These are phyloP conservation scores for Ophiostoma sp. DNA, from an alignment of 2,329 filamentous ascomycete species.

Conservation along the genomic window DNA sequence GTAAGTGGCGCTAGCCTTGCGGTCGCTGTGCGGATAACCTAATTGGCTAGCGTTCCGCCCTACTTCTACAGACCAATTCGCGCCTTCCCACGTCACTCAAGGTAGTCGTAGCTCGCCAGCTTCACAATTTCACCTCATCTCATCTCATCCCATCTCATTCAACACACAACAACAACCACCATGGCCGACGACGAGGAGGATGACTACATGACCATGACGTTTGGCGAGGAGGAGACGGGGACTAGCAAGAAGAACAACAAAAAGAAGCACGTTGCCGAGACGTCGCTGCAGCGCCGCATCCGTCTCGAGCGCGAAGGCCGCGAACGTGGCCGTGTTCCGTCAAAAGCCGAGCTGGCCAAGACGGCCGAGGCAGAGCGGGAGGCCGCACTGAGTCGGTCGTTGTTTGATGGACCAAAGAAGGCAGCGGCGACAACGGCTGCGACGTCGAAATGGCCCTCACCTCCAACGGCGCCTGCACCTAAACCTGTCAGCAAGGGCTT, in stretches of 20 bases:
- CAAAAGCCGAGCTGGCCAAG: slow-evolving; percentile 79
- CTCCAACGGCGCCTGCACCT: not conserved
- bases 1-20: not conserved
- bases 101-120: not conserved
- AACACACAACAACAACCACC: not conserved
- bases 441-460: slow-evolving; percentile 21
- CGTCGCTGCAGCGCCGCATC: slow-evolving; percentile 55
- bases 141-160: not conserved
- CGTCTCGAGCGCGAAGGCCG: slow-evolving; percentile 64
- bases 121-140: not conserved
- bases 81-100: not conserved
- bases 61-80: not conserved
- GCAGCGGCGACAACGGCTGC: slow-evolving; percentile 32
- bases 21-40: not conserved
- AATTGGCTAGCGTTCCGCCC: not conserved
- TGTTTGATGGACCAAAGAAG: slow-evolving; percentile 48
- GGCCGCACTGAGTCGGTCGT: slow-evolving; percentile 70
- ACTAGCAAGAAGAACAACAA: not conserved
- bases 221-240: slow-evolving; percentile 60
- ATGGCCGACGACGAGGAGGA: slow-evolving; percentile 66
- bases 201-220: slow-evolving; percentile 97
- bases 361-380: slow-evolving; percentile 73
- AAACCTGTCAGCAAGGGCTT: slow-evolving; percentile 77
- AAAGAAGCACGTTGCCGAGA: slow-evolving; percentile 39
- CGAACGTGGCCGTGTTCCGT: slow-evolving; percentile 66